phyloP scores from a whole-genome alignment of 2,329 filamentous ascomycete species.

The Colletotrichum truncatum region DNA sequence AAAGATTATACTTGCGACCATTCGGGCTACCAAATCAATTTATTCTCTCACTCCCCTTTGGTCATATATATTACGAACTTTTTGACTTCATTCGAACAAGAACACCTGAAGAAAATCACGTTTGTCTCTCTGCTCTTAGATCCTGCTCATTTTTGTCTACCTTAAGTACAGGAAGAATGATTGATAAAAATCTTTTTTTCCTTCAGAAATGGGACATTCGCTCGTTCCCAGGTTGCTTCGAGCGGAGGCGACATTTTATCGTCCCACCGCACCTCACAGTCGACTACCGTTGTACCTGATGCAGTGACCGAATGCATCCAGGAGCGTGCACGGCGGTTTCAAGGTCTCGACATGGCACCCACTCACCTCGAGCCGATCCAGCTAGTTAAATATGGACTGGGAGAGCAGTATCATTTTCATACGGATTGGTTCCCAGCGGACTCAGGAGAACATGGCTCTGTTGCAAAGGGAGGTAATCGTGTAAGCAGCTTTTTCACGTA shows the following conservation, averaged over 20 bases:
- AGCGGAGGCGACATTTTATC: conserved; percentile 39
- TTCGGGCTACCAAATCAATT: conserved; percentile 41
- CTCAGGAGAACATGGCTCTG: conserved; percentile 33
- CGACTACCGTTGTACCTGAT: conserved; percentile 46
- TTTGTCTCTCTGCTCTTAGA: conserved; percentile 32
- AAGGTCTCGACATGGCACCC: conserved; percentile 45
- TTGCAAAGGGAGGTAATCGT: conserved; percentile 46
- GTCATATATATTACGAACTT: conserved; percentile 50
- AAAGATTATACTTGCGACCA: conserved; percentile 39
- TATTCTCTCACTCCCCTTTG: conserved; percentile 47
- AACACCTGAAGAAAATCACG: conserved; percentile 45
- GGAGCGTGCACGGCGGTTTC: conserved; percentile 47
- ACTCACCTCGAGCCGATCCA: conserved; percentile 48
- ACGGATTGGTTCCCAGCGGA: conserved; percentile 49
- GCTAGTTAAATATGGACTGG: conserved; percentile 47
- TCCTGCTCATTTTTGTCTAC: no score
- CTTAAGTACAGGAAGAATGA: neutral
- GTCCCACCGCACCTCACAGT: conserved; percentile 45
- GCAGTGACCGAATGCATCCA: conserved; percentile 47
- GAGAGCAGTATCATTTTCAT: conserved; percentile 50
- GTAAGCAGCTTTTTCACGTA: conserved; percentile 51
- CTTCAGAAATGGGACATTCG: conserved; percentile 46
- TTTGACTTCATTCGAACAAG: conserved; percentile 44
- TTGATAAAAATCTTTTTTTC: no score
- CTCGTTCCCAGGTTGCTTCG: conserved; percentile 43